These are phyloP conservation scores for Xerocomellus intermedius DNA, from an alignment of 768 basidiomycete genomes.

Conservation along the genomic window DNA sequence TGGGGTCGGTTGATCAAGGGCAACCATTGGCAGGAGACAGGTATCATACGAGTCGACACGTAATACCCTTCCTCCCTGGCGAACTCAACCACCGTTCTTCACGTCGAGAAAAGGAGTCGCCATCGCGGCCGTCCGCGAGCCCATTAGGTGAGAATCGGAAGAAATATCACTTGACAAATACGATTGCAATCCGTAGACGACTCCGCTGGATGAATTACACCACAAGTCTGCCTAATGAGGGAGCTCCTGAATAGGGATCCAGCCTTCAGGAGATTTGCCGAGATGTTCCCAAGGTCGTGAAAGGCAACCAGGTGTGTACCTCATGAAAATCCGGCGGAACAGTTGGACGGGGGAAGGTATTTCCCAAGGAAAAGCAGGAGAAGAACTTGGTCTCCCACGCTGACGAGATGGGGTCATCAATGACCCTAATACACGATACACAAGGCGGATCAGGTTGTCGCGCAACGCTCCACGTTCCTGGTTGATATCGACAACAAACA, in stretches of 20 bases:
- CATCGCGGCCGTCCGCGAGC: conserved; percentile 11
- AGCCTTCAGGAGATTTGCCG: conserved; percentile 19
- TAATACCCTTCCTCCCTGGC: not conserved
- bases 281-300: conserved; percentile 28
- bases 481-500: conserved; percentile 1
- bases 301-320: not conserved
- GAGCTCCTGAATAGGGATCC: not conserved
- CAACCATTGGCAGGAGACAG: too few relatives aligned
- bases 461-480: conserved; percentile 5
- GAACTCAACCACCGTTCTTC: not conserved
- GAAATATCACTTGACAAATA: not conserved
- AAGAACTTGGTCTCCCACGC: conserved; percentile 13
- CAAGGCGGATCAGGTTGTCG: conserved; percentile 9
- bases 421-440: conserved; percentile 3
- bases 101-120: conserved; percentile 12
- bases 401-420: conserved; percentile 4
- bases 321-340: conserved; percentile 29
- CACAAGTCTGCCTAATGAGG: not conserved
- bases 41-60: not conserved
- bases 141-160: conserved; percentile 18
- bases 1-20: not conserved
- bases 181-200: conserved; percentile 1
- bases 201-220: not conserved
- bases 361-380: conserved; percentile 10
- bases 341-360: conserved; percentile 6